phyloP scores from a whole-genome alignment of 306 rosid species.

The Ceratonia siliqua region DNA sequence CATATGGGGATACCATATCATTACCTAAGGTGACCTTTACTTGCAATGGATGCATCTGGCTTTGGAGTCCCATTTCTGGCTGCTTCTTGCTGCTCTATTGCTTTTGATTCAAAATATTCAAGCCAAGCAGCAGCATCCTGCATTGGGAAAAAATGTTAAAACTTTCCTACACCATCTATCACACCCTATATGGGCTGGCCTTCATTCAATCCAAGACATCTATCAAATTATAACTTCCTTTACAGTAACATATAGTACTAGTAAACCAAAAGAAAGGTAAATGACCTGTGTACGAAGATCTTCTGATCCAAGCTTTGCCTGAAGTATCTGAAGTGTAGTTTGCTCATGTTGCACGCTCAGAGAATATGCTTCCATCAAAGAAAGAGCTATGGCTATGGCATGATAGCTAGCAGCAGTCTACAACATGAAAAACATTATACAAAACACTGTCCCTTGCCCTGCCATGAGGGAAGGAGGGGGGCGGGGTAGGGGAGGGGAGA shows the following conservation, averaged over 20 bases:
- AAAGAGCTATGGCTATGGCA: slow-evolving; percentile 95
- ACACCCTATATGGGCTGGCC: neutral
- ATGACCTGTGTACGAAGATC: slow-evolving; percentile 94
- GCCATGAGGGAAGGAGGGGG: neutral
- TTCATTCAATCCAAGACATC: neutral
- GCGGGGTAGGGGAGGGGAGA: neutral
- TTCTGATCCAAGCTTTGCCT: slow-evolving; percentile 76
- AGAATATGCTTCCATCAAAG: slow-evolving; percentile 93
- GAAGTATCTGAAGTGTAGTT: slow-evolving; percentile 87
- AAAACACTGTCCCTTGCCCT: slow-evolving; percentile 17
- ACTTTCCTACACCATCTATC: neutral
- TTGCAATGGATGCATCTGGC: slow-evolving; percentile 83
- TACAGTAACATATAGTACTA: neutral
- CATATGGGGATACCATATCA: slow-evolving; percentile 66
- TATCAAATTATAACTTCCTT: neutral
- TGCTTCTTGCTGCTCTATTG: slow-evolving; percentile 93
- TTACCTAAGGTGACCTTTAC: slow-evolving; percentile 99
- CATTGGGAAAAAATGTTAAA: slow-evolving; percentile 6
- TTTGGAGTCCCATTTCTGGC: slow-evolving; percentile 88
- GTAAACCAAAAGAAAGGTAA: neutral
- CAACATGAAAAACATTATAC: slow-evolving; percentile 19
- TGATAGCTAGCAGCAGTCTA: slow-evolving; percentile 99
- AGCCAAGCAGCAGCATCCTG: slow-evolving; percentile 99
- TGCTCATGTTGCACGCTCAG: slow-evolving; percentile 94
- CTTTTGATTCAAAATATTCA: slow-evolving; percentile 86